Evolutionary conservation across 495 filamentous ascomycete species (phyloP), one percentile per base, ranked within the genome.

Genomic region (Hypoxylon cercidicola): DNA sequence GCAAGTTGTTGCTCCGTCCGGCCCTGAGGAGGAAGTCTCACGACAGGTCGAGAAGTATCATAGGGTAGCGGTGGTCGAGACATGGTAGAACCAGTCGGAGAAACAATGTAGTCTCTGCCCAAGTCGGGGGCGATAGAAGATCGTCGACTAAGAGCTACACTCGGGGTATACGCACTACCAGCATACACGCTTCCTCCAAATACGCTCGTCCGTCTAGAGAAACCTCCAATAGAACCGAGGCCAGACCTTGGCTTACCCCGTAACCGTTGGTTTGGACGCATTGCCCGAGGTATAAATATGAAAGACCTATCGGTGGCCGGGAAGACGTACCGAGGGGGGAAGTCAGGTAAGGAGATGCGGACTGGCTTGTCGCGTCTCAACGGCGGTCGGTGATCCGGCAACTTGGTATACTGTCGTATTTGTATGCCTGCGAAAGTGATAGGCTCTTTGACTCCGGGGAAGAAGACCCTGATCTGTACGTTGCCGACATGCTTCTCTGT

Each of bases 331-430:
- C 90, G 86, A 18, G 92, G 87, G 48, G 84, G 85, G 15, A 85
- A 74, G 18, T 89, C 85, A 6, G 95, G 95, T 41, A 99, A 81
- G 21, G 93, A 97, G 55, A 99, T 91, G 43, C 95, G 89, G 23
- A 98, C 95, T 11, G 96, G 96, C 71, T 98, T 99, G 75, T 99
- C 95, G 44, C 95, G 90, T 48, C 95, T 90, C 32, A 99, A 84
- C 30, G 95, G 95, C 50, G 95, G 96, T 8, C 95, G 88, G 76
- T 98, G 95, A 69, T 97, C 91, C 59, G 95, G 95, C 30, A 99
- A 85, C 59, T 93, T 93, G 21, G 93, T 97, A 74, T 99, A 92
- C 60, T 92, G 88, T 71, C 89, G 91, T 49, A 93, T 85, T 48
- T 89, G 85, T 44, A 97, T 85, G 30, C 86, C 83, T 20, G 90